Base-by-base conservation (phyloP, 2,329 filamentous ascomycete genomes). In the Westerdykella aurantiaca region DNA sequence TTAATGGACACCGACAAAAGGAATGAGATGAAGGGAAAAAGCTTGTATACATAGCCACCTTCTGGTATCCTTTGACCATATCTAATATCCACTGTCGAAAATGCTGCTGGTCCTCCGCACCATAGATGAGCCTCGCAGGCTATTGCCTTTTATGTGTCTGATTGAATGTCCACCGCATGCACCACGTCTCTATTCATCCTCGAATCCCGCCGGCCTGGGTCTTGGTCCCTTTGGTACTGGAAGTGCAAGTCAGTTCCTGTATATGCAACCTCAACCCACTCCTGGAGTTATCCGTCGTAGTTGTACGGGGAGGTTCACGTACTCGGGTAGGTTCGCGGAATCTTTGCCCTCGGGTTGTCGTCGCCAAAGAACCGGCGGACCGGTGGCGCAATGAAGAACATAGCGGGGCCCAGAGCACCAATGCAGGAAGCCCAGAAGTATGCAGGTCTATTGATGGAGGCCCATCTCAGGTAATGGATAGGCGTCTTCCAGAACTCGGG, bases 291-390 rank as follows among this genome's bases (percentile, higher is more conserved):
- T 14, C 16, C 25, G n/a, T 31, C 23, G 16, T 12, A 6, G 23
- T 14, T 13, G 34, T 13, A 11, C 11, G 21, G 14, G 22, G 37
- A n/a, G 31, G 16, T 38, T 39, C 34, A 79, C 88, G 68, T 80
- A 97, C 91, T 80, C 48, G 93, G 93, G 76, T 97, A 98, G 66
- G 89, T 94, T 69, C 90, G 72, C 25, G 93, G 93, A 52, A 97
- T 82, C 45, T 57, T 58, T 76, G 79, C 51, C 80, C 73, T 51
- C n/a, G 33, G 33, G 82, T 45, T 78, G 56, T 82, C 72, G 66
- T 95, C 88, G 57, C 90, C 90, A 45, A 95, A 69, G 51, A 62
- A 63, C 41, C 73, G 75, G 67, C 90, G 76, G 56, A 94, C 74
- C 38, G 88, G 85, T 35, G 90, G 89, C 1, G 88, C 83, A 44